A percentile compares a stretch with the other conserved stretches of the same genome.
phyloP scores from a whole-genome alignment of 352 stramenopile species.

The Globisporangium polare region DNA sequence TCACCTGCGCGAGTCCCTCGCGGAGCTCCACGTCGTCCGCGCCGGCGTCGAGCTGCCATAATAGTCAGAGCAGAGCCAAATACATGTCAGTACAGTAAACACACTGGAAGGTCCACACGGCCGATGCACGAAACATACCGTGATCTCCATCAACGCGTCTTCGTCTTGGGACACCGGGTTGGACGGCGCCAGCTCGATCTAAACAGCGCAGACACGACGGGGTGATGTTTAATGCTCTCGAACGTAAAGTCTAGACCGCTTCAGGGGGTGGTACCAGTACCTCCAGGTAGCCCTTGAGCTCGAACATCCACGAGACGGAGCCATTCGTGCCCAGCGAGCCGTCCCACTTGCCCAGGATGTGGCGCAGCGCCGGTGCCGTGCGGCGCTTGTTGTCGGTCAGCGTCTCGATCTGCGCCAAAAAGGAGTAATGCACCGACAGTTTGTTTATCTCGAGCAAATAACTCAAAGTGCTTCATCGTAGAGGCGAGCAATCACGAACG shows the following conservation, averaged over 20 bases:
- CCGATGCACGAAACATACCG: slow-evolving; percentile 26
- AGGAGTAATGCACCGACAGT: too few relatives aligned
- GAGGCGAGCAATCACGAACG: slow-evolving; percentile 21
- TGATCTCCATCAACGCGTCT: slow-evolving; percentile 71
- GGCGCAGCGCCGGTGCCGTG: slow-evolving; percentile 72
- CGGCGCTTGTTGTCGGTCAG: slow-evolving; percentile 82
- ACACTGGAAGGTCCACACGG: too few relatives aligned
- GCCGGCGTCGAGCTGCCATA: slow-evolving; percentile 54
- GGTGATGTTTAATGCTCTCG: too few relatives aligned
- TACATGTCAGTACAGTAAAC: too few relatives aligned
- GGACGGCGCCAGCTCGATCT: slow-evolving; percentile 38
- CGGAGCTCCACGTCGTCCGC: slow-evolving; percentile 69
- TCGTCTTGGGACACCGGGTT: slow-evolving; percentile 38
- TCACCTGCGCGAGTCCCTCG: slow-evolving; percentile 63
- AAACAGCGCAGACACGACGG: too few relatives aligned
- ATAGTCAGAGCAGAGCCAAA: too few relatives aligned
- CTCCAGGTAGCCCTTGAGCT: slow-evolving; percentile 82
- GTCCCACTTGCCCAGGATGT: slow-evolving; percentile 69
- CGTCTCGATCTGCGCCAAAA: slow-evolving; percentile 59
- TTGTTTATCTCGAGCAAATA: too few relatives aligned
- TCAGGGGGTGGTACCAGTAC: slow-evolving; percentile 15
- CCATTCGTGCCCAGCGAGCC: slow-evolving; percentile 68
- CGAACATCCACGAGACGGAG: slow-evolving; percentile 84
- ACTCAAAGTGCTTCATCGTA: neutral
- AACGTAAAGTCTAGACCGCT: neutral